These are phyloP conservation scores for Leptomonas pyrrhocoris DNA, from an alignment of 208 protist species.

Conservation along the genomic window DNA sequence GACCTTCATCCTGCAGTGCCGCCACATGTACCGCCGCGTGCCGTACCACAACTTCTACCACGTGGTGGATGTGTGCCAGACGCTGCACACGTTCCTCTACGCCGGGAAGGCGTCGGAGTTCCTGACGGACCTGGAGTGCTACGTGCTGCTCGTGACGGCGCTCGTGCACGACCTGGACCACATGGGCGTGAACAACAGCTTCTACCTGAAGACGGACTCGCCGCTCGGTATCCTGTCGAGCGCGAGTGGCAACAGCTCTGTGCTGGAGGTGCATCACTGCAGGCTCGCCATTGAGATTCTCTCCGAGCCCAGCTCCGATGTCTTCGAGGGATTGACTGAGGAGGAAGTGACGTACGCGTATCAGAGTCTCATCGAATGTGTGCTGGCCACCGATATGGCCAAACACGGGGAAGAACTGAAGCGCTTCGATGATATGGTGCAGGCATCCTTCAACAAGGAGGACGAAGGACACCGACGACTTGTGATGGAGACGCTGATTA, in stretches of 20 bases:
- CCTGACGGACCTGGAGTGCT: slow-evolving; percentile 79
- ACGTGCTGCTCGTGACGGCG: slow-evolving; percentile 76
- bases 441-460: slow-evolving; percentile 36
- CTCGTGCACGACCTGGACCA: slow-evolving; percentile 87
- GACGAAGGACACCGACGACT: slow-evolving; percentile 30
- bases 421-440: slow-evolving; percentile 32
- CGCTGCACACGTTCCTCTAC: slow-evolving; percentile 75
- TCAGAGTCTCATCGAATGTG: slow-evolving; percentile 77
- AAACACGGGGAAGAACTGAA: slow-evolving; percentile 62
- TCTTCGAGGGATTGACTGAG: slow-evolving; percentile 65
- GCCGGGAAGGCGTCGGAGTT: slow-evolving; percentile 47
- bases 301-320: slow-evolving; percentile 67
- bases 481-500: slow-evolving; percentile 79
- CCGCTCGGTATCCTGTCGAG: slow-evolving; percentile 83
- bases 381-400: slow-evolving; percentile 90
- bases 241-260: slow-evolving; percentile 79
- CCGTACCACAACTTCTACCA: slow-evolving; percentile 92
- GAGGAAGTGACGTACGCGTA: slow-evolving; percentile 57
- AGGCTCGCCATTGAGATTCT: slow-evolving; percentile 88
- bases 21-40: slow-evolving; percentile 79
- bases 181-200: slow-evolving; percentile 92
- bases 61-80: slow-evolving; percentile 85
- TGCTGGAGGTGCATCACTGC: slow-evolving; percentile 90
- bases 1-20: slow-evolving; percentile 82
- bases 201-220: slow-evolving; percentile 88